phyloP scores from a whole-genome alignment of 2,329 filamentous ascomycete species.

The Aschersonia sp. region DNA sequence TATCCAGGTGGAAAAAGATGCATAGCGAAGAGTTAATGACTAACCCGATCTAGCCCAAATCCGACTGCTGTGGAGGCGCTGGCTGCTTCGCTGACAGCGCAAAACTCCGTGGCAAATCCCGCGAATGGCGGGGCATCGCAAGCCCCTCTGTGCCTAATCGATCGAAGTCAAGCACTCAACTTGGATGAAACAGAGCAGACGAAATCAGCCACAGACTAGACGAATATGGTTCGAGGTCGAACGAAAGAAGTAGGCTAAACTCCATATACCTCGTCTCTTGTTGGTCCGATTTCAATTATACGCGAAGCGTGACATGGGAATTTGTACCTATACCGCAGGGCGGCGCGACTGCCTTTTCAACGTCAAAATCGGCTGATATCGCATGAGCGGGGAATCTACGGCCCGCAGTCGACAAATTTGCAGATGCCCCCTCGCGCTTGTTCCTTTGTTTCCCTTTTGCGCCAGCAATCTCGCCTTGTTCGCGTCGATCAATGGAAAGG shows the following conservation, averaged over 20 bases:
- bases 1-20: neutral
- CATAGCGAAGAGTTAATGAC: neutral
- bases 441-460: neutral
- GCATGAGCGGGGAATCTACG: neutral
- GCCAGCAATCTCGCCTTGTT: no score
- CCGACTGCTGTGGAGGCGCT: neutral
- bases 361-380: neutral
- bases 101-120: neutral
- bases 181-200: no score
- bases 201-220: no score
- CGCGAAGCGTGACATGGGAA: no score
- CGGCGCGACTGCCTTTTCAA: neutral
- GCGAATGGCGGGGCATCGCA: neutral
- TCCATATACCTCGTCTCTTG: no score
- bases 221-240: no score
- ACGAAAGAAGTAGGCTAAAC: no score
- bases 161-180: neutral
- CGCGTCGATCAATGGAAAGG: neutral
- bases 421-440: neutral
- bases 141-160: neutral
- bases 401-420: neutral
- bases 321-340: no score
- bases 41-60: neutral
- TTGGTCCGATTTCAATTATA: no score
- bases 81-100: neutral